These are phyloP conservation scores for Rosa rugosa DNA, from an alignment of 306 rosid species.

Conservation along the genomic window DNA sequence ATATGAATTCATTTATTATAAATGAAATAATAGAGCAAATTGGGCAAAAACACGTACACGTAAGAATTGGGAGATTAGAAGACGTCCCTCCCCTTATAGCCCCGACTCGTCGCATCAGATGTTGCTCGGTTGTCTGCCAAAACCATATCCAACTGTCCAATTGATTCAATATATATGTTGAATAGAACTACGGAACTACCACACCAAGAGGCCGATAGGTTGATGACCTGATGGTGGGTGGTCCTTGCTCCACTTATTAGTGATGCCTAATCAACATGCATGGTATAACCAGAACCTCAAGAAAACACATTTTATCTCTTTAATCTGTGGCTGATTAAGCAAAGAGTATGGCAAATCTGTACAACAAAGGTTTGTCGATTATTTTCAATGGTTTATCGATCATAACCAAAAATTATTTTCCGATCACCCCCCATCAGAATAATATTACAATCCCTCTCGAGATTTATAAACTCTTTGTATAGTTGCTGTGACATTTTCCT, in stretches of 20 bases:
- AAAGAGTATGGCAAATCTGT: background rate
- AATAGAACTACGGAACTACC: background rate
- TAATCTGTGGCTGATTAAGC: background rate
- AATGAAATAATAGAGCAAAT: too few species aligned
- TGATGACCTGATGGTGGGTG: conserved; percentile 7
- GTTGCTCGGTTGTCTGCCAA: conserved; percentile 15
- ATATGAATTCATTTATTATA: too few species aligned
- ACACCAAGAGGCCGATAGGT: background rate
- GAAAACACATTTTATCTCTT: background rate
- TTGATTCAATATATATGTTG: conserved; percentile 16
- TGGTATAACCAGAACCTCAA: background rate
- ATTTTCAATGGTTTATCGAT: background rate
- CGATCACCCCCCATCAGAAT: background rate
- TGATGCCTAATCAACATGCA: conserved; percentile 4
- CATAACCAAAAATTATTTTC: background rate
- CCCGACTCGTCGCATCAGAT: conserved; percentile 10
- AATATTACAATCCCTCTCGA: background rate
- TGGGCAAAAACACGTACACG: too few species aligned
- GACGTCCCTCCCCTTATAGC: background rate
- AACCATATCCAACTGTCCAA: conserved; percentile 15
- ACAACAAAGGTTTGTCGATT: background rate
- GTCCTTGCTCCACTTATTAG: conserved; percentile 21
- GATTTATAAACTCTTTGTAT: background rate
- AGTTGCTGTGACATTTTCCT: background rate
- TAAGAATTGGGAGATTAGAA: too few species aligned